Evolutionary conservation across 805 yeast genomes (phyloP), one percentile per base, ranked within the genome.

Genomic region (Cyberlindnera xishuangbannaensis): DNA sequence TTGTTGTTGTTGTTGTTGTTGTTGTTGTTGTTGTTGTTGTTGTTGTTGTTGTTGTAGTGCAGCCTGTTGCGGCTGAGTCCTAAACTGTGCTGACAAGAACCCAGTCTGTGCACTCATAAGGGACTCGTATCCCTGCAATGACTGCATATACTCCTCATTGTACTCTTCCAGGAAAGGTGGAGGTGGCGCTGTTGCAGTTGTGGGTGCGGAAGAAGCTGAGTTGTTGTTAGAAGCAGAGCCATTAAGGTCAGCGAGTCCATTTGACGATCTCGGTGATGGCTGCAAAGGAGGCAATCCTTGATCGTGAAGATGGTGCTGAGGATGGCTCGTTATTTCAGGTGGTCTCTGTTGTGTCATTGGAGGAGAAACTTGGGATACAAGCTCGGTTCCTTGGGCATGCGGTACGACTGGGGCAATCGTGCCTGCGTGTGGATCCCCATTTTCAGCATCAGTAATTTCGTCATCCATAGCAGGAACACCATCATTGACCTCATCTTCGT

Each of bases 71-170:
- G 13, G 21, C 10, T 28, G 36, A 7, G 26, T 4, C 11, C 39
- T 27, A 17, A 31, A 36, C 14, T 37, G 40, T 10, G 34, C 17
- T 8, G 29, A 4, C 21, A 37, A 15, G 18, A 33, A 33, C 9
- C 32, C 33, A 11, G 27, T 3, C 19, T 37, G 41, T 6, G 37
- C 10, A 5, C 25, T 20, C 30, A 34, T 33, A 24, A 36, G 27
- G 7, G 38, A 18, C 18, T 40, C 41, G 31, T 34, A 37, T 3
- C 36, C 37, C 18, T 34, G 41, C 5, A 40, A 21, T 4, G 40
- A 29, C 29, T 33, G 37, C 30, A 37, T 31, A 24, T 34, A 40
- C 22, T 37, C 41, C 23, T 37, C 36, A 20, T 18, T 28, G 26
- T 33, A 31, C 17, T 34, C 40, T 4, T 30, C 36, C 22, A 33